Base-by-base conservation (phyloP, 108 stramenopile species). In the Nitzschia inconspicua region DNA sequence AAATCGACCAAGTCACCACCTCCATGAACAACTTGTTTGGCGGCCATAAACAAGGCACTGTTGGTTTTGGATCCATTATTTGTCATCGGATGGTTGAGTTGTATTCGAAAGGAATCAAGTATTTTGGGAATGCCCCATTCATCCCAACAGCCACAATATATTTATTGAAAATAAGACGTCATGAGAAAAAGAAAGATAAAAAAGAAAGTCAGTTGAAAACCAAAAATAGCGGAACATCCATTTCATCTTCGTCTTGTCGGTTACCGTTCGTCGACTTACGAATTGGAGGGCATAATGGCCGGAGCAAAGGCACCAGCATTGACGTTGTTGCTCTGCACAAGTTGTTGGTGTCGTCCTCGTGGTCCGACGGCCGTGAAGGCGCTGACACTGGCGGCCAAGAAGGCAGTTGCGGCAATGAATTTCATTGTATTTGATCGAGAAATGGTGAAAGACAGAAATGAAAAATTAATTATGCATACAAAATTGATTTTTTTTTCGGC, bases 1-100 rank as follows among this genome's bases (percentile, higher is more conserved):
- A 93, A 76, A 64, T 99, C 89, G 18, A 99, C 93, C 44, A 99
- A 82, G 23, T 63, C 70, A 1, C 50, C 61, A 37, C 23, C 50
- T 46, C 97, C 98, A 41, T 97, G 97, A 71, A 98, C 97, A 44
- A 96, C 95, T 35, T 78, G 80, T 54, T 93, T 84, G 82, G 88
- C 88, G 69, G 84, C 86, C 48, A 70, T 79, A 55, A 76, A 56
- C 50, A 89, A 66, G 57, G 70, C 69, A 57, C 88, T 89, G 41
- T 19, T 36, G 26, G 34, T 73, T 67, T 75, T 62, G 64, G 66
- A 70, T 67, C 42, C 65, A 65, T 27, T 39, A 14, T 34, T 52
- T 47, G 36, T 53, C 52, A 1, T 19, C 1, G 18, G 1, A 47
- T 19, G 5, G 13, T 14, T 14, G 13, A 23, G n/a, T n/a, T 24